Evolutionary conservation across 768 basidiomycete genomes (phyloP), one percentile per base, ranked within the genome.

Genomic region (Russula virescens): DNA sequence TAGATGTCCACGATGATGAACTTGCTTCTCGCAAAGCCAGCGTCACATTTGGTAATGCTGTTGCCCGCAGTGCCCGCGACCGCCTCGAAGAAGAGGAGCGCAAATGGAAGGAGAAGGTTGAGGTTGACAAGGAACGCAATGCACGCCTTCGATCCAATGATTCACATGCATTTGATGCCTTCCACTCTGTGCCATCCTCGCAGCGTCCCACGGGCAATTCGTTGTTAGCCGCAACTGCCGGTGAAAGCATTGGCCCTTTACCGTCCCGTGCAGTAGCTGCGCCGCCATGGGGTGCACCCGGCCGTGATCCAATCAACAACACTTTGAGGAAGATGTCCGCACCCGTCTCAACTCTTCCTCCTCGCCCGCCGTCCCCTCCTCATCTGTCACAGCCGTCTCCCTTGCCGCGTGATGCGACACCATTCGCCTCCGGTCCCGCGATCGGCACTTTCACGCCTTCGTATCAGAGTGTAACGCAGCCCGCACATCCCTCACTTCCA

Each of bases 91-190:
- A 87, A 16, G 86, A 87, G 62, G 73, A 79, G 66, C 76, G 85
- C 60, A 73, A 78, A 52, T 73, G 77, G 68, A 82, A 81, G 69
- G 81, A 79, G 70, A 85, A 81, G 71, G 81, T 81, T 52, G 74
- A 68, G 6, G 58, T 48, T n/a, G 66, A 66, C 47, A 57, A 55
- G 40, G 66, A 68, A 46, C 67, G 67, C 26, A 66, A 78, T 62
- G 77, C 80, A 40, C 74, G 75, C 25, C 68, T 81, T 57, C 68
- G 80, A 9, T 72, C 77, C 55, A 74, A 73, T 53, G 75, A 76
- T 66, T 70, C 81, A 2, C 76, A 77, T 25, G 81, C 87, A 1
- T 92, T 83, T 70, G 91, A 94, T 69, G 87, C 89, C 2, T 94
- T 92, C 76, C 86, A 91, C 71, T 83, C 85, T 1, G 80, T 86